phyloP scores from a whole-genome alignment of 1,284 basidiomycete genomes.

The Apiotrichum mycotoxinovorans region DNA sequence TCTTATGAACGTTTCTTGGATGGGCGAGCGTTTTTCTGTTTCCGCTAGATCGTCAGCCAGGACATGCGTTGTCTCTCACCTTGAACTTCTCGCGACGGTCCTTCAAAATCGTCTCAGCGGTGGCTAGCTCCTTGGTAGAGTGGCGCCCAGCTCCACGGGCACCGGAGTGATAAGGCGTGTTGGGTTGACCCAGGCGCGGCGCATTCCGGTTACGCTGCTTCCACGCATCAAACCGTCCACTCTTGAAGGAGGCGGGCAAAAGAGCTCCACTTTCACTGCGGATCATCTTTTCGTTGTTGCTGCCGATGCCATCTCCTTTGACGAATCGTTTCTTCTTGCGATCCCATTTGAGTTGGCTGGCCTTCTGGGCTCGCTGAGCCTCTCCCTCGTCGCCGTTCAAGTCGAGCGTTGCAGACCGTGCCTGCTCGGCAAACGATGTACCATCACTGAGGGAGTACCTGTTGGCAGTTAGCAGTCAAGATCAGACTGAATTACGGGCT shows the following conservation, averaged over 20 bases:
- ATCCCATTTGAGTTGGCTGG: conserved; percentile 76
- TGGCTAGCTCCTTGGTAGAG: conserved; percentile 8
- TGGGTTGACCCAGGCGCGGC: not conserved
- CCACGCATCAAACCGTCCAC: conserved; percentile 95
- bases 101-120: conserved; percentile 11
- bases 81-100: conserved; percentile 1
- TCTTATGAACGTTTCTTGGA: not conserved
- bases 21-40: conserved; percentile 14
- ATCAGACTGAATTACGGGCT: not conserved
- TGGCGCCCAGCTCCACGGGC: not conserved
- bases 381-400: conserved; percentile 74
- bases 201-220: conserved; percentile 48
- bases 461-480: conserved; percentile 35
- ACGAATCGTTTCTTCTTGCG: conserved; percentile 95
- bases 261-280: conserved; percentile 87
- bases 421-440: conserved; percentile 79
- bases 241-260: conserved; percentile 89
- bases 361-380: conserved; percentile 63
- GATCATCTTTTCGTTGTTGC: conserved; percentile 93
- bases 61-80: not conserved
- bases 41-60: not conserved
- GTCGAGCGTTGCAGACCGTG: conserved; percentile 74
- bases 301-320: conserved; percentile 74
- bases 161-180: not conserved
- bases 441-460: conserved; percentile 81